Evolutionary conservation across 2,329 filamentous ascomycete genomes (phyloP).

Genomic region (Trichophyton mentagrophytes): DNA sequence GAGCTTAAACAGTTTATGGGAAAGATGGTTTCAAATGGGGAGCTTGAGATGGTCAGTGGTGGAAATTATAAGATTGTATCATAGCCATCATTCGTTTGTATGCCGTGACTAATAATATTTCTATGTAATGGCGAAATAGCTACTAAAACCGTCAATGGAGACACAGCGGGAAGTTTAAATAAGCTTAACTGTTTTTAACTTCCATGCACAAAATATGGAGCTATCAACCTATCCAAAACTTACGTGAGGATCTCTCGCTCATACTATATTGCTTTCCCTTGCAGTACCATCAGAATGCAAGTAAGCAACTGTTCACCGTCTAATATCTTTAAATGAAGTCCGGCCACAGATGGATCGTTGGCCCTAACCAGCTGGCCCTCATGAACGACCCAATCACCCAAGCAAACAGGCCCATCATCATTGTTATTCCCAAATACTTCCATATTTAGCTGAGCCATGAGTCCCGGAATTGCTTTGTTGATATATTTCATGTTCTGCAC

Average conservation of each 20-base stretch:
- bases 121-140: neutral
- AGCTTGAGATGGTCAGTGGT: conserved; percentile 52
- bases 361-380: neutral
- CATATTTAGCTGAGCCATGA: neutral
- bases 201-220: neutral
- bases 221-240: too few relatives aligned
- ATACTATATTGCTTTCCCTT: neutral
- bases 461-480: neutral
- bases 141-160: neutral
- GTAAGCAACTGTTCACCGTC: neutral
- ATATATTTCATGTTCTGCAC: neutral
- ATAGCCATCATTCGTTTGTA: neutral
- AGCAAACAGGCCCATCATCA: too few relatives aligned
- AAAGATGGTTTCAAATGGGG: conserved; percentile 61
- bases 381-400: neutral
- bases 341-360: neutral
- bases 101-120: too few relatives aligned
- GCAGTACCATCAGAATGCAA: neutral
- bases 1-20: conserved; percentile 70
- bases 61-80: conserved; percentile 51
- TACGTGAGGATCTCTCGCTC: neutral
- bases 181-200: neutral
- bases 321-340: neutral
- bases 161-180: neutral
- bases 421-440: neutral